Evolutionary conservation across 805 yeast species (phyloP).

Genomic region (Cyberlindnera amylophila): DNA sequence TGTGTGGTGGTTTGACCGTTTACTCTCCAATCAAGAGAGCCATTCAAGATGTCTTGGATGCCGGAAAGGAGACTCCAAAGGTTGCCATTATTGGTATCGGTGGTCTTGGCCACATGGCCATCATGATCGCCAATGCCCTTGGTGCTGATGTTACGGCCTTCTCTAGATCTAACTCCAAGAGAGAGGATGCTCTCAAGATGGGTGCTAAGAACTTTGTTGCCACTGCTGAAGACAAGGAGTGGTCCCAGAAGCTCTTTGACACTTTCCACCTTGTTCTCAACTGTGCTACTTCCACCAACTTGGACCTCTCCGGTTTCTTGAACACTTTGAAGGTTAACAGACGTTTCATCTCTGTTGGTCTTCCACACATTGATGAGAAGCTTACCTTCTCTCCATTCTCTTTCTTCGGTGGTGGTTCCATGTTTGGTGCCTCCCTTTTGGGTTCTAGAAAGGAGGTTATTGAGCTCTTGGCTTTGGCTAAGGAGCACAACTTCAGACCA

Average conservation of each 20-base stretch:
- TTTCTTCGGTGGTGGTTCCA: conserved; percentile 46
- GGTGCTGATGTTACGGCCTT: conserved; percentile 59
- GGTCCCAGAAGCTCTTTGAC: conserved; percentile 33
- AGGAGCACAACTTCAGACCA: conserved; percentile 51
- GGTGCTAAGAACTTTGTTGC: conserved; percentile 56
- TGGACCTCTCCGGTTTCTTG: conserved; percentile 47
- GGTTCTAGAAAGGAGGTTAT: conserved; percentile 63
- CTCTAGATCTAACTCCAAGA: conserved; percentile 49
- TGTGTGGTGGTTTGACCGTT: conserved; percentile 77
- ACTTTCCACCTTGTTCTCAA: conserved; percentile 44
- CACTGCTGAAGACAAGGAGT: conserved; percentile 44
- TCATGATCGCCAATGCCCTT: conserved; percentile 53
- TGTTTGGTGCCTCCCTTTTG: conserved; percentile 54
- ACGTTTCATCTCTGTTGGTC: conserved; percentile 60
- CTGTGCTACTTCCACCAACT: conserved; percentile 45
- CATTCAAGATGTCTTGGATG: conserved; percentile 19
- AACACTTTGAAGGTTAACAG: conserved; percentile 54
- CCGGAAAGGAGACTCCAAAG: conserved; percentile 28
- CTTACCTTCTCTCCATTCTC: conserved; percentile 45
- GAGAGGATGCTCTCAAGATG: conserved; percentile 43
- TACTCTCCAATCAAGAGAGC: conserved; percentile 59
- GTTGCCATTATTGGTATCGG: conserved; percentile 56
- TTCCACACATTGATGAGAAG: conserved; percentile 47
- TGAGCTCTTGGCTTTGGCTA: conserved; percentile 64
- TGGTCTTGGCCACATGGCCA: conserved; percentile 55